Evolutionary conservation across 2,329 filamentous ascomycete genomes (phyloP).

Genomic region (Gnomoniopsis sp.): DNA sequence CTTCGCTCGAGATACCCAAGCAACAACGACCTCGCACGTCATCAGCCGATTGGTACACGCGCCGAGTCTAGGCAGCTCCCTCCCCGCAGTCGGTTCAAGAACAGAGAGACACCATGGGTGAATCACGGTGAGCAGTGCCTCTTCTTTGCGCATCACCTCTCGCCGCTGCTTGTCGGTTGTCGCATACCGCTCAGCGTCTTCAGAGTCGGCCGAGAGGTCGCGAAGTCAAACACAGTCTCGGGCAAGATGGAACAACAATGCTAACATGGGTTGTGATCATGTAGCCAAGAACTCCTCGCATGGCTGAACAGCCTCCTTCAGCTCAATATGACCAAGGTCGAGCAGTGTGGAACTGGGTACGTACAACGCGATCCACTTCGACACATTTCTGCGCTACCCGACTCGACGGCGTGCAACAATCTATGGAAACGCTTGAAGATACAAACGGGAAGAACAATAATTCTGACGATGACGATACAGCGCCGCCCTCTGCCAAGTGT

Average conservation of each 20-base stretch:
- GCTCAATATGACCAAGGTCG: slow-evolving; percentile 97
- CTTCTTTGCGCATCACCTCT: not conserved
- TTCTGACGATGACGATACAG: slow-evolving; percentile 41
- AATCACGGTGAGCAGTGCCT: slow-evolving; percentile 51
- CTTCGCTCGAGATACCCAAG: slow-evolving; percentile 17
- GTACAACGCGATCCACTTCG: slow-evolving; percentile 29
- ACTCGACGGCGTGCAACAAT: not conserved
- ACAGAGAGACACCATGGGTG: slow-evolving; percentile 50
- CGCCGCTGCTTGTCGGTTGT: not conserved
- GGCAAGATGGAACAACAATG: not conserved
- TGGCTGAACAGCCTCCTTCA: slow-evolving; percentile 98
- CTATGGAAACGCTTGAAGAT: slow-evolving; percentile 20
- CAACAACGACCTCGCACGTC: not conserved
- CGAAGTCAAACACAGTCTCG: not conserved
- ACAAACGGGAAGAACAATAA: not conserved
- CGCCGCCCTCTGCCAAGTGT: slow-evolving; percentile 93
- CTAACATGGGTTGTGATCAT: slow-evolving; percentile 11
- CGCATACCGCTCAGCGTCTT: not conserved
- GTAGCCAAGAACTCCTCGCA: slow-evolving; percentile 89
- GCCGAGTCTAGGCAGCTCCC: not conserved
- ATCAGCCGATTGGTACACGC: not conserved
- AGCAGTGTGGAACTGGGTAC: slow-evolving; percentile 98
- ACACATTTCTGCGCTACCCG: not conserved
- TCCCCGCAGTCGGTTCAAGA: slow-evolving; percentile 2
- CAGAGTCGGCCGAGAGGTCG: too few species aligned